A percentile compares a stretch with the other conserved stretches of the same genome.
Conservation (phyloP, 768 basidiomycete species). For the Nevesoporus exiguus region DNA sequence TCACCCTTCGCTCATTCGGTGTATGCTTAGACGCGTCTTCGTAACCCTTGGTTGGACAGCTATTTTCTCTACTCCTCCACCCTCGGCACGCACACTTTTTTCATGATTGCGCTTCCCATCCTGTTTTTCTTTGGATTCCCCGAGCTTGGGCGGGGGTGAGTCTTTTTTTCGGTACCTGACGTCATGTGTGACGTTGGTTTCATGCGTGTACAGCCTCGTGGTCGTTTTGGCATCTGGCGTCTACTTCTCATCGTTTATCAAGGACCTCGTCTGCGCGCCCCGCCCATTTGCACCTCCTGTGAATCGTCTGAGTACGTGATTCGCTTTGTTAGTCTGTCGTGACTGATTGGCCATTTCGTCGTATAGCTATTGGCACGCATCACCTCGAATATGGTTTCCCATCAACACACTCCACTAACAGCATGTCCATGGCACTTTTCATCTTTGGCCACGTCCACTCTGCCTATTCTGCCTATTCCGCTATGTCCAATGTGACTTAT, state of each 20-base stretch:
- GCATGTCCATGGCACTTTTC: constrained; percentile 85
- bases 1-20: constrained; percentile 6
- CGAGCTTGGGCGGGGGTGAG: constrained; percentile 71
- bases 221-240: constrained; percentile 75
- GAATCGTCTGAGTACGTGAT: constrained; percentile 74
- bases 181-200: background rate
- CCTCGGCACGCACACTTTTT: constrained; percentile 86
- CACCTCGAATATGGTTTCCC: constrained; percentile 95
- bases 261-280: constrained; percentile 88
- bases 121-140: constrained; percentile 86
- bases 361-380: constrained; percentile 67
- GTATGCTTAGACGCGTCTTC: constrained; percentile 44
- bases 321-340: background rate
- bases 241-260: constrained; percentile 82
- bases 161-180: background rate
- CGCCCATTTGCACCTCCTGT: constrained; percentile 90
- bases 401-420: constrained; percentile 92
- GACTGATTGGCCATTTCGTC: background rate
- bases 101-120: constrained; percentile 84
- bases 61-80: constrained; percentile 85
- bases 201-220: constrained; percentile 46
- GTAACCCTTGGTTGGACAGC: constrained; percentile 64
- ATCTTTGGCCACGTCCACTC: constrained; percentile 57
- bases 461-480: constrained; percentile 37
- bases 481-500: constrained; percentile 48